Evolutionary conservation across 768 basidiomycete genomes (phyloP), one percentile per base, ranked within the genome.

Genomic region (Austroboletus festivus): DNA sequence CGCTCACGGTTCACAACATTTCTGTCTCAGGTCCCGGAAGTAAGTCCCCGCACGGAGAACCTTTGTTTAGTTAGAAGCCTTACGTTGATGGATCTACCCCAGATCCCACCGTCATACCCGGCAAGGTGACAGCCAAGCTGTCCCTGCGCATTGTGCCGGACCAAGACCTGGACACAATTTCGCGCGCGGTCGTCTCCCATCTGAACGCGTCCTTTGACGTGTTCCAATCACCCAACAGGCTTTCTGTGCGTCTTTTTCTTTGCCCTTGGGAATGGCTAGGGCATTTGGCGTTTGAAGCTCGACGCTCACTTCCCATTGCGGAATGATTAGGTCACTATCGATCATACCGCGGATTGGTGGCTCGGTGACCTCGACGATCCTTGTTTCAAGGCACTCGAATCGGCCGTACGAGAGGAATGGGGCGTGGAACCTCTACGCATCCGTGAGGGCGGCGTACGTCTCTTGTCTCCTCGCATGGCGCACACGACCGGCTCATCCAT

Each of bases 311-410:
- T n/a, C 16, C 35, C 35, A 15, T 13, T n/a, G n/a, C 28, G 7
- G 28, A 28, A 28, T 28, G 12, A 28, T n/a, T 54, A 93, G 90
- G 75, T 94, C 54, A 76, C 72, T 18, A 81, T 96, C 45, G 82
- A 87, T 37, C 88, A 91, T 50, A 85, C 80, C 2, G 93, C 93
- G 0, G 86, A 93, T 59, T 98, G 94, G 94, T 99, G 95, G 95
- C 76, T 99, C 2, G 93, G 94, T 0, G 82, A 87, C 46, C 77
- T 95, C 34, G 81, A 90, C 46, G 85, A 86, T 50, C 78, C 78
- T 4, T 96, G 89, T 83, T 95, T 94, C 73, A 79, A 83, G 54
- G 84, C 89, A 0, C 75, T 99, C 43, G 91, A 95, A 63, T 71
- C 74, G 33, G 87, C 92, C 19, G 83, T 99, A 0, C 73, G 77